A percentile compares a stretch with the other conserved stretches of the same genome.
Evolutionary conservation across 2,329 filamentous ascomycete species (phyloP).

Genomic region (Zelopaecilomyces penicillatus): DNA sequence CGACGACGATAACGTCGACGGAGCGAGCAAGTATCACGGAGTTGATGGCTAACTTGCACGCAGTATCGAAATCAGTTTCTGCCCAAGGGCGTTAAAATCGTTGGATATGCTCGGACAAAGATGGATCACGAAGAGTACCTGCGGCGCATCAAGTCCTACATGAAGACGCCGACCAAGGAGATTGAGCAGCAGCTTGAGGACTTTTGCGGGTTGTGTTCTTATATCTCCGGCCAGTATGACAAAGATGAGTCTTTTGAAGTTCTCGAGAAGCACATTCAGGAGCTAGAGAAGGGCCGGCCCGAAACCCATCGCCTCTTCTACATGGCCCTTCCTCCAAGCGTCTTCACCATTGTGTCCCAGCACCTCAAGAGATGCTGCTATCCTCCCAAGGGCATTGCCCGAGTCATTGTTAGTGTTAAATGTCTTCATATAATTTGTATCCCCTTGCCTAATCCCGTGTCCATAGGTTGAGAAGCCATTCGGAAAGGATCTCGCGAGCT

Average conservation of each 20-base stretch:
- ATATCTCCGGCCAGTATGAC: conserved; percentile 96
- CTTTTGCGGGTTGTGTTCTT: conserved; percentile 82
- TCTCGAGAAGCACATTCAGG: conserved; percentile 76
- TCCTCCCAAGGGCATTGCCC: conserved; percentile 78
- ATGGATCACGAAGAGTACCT: conserved; percentile 98
- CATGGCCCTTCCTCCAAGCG: conserved; percentile 95
- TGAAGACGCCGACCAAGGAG: conserved; percentile 97
- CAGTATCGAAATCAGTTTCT: conserved; percentile 99
- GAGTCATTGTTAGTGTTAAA: conserved; percentile 69
- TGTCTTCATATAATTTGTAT: conserved; percentile 6
- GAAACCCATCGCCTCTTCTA: conserved; percentile 95
- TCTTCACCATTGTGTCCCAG: conserved; percentile 96
- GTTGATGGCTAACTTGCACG: conserved; percentile 9
- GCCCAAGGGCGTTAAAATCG: conserved; percentile 89
- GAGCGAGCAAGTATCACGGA: neutral
- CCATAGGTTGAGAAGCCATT: conserved; percentile 94
- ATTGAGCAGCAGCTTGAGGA: conserved; percentile 90
- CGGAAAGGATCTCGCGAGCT: conserved; percentile 91
- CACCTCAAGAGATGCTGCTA: conserved; percentile 98
- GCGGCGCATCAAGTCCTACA: conserved; percentile 90
- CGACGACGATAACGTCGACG: neutral
- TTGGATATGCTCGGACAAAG: conserved; percentile 98
- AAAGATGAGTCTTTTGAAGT: conserved; percentile 87
- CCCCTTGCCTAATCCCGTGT: conserved; percentile 13
- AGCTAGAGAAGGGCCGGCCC: conserved; percentile 71